Base-by-base conservation (phyloP, 2,329 filamentous ascomycete species). In the Trichoderma guizhouense region DNA sequence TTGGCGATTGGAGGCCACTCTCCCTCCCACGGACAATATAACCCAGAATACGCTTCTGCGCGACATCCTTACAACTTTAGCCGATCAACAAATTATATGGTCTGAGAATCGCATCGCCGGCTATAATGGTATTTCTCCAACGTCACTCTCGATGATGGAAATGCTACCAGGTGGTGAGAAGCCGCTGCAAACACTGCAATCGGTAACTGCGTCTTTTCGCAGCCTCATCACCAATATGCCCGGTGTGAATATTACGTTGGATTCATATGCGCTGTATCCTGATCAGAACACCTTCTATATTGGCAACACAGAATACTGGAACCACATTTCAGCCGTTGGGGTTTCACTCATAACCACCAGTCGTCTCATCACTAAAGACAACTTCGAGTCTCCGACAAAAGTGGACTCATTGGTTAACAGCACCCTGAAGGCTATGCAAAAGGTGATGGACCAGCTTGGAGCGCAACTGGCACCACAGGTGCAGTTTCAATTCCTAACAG, bases 1-100 rank as follows among this genome's bases (percentile, higher is more conserved):
- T 11, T 70, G 68, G 68, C 43, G 58, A 21, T 11, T 70, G 24
- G 58, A 70, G 21, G 68, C 68, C 9, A 57, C 21, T n/a, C 32
- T 70, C 21, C 58, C 58, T 5, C n/a, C 26, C 24, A 34, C 30
- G 28, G 83, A 30, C 26, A 36, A 58, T 12, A n/a, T 58, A 18
- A 72, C 71, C 5, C 60, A 53, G 30, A 57, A 39, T 30, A 69
- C 55, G 8, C 21, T 63, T 24, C 11, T 69, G 34, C 30, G 57
- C 8, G 30, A 47, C 26, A 39, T 71, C 18, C 53, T 71, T 14
- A 72, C 57, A 6, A 21, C 39, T 9, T 5, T 68, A 15, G 57
- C 70, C 9, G 32, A 57, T 21, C 24, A 72, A 5, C 55, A 62
- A 21, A 30, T n/a, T 0, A 61, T 6, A 24, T 72, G 57, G 70